Evolutionary conservation across 441 rosid genomes (phyloP), one percentile per base, ranked within the genome.

Genomic region (Mallotus japonicus): DNA sequence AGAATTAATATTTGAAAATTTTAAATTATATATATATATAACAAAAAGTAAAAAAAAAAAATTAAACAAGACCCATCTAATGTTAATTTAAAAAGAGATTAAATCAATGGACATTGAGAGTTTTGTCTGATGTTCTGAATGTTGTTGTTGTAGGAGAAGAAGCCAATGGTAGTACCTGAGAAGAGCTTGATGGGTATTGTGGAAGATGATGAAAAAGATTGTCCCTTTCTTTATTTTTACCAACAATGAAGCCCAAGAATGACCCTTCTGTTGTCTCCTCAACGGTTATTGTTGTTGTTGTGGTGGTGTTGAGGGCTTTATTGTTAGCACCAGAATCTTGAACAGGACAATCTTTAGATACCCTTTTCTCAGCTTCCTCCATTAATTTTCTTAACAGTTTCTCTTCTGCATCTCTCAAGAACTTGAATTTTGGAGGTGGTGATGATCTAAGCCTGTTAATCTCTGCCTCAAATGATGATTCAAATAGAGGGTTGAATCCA

Each of bases 361-460:
- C 81, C 68, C 68, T 62, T 76, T 75, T 83, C 76, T 82, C 83
- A 55, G 91, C 85, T 78, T 92, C 96, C 66, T 89, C 89, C 70
- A 77, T 75, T 75, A 92, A 3, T 80, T 80, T 87, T 77, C 73
- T 87, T 14, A 80, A 71, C 56, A 92, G 73, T 70, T 95, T 92
- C 82, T 90, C 97, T 78, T 95, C 97, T 6, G 97, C 99, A 68
- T 90, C 96, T 73, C 96, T 89, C 81, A 95, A 73, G 83, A 95
- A 95, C 94, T 95, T 89, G 81, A 95, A 87, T 53, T 83, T 95
- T 8, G 97, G 97, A 40, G 99, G 99, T 6, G 99, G 97, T 9
- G 97, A 92, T 37, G 93, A 78, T 75, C 74, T 67, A 7, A 84
- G 62, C 86, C 86, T 80, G 71, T 73, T 81, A 32, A 82, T 76